These are phyloP conservation scores for Phytophthora citricola DNA, from an alignment of 352 stramenopile genomes.

Conservation along the genomic window DNA sequence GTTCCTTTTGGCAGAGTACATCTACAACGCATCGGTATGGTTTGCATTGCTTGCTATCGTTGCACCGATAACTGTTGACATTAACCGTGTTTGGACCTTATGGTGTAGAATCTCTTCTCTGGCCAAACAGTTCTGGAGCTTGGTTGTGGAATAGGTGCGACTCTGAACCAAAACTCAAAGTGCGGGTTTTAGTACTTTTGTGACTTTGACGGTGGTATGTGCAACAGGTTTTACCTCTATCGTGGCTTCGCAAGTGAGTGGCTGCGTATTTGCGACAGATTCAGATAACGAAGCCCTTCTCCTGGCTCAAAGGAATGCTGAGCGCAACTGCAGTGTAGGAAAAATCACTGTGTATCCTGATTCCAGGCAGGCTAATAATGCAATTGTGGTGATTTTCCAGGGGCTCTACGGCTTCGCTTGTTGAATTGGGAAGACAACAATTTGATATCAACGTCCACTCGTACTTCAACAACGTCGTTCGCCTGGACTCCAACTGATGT, in stretches of 20 bases:
- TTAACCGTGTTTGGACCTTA: conserved; percentile 5
- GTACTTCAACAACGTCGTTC: conserved; percentile 16
- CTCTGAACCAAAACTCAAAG: neutral
- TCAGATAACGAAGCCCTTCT: conserved; percentile 41
- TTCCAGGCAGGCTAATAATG: neutral
- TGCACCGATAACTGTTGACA: neutral
- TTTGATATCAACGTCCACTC: neutral
- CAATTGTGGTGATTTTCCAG: conserved; percentile 9
- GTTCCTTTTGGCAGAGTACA: conserved; percentile 61
- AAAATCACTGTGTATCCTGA: neutral
- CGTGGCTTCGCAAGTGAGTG: conserved; percentile 39
- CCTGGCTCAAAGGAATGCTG: conserved; percentile 46
- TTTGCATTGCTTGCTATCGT: neutral
- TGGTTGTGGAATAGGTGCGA: conserved; percentile 59
- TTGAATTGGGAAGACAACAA: conserved; percentile 14
- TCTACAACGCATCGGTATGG: conserved; percentile 36
- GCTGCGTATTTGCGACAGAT: conserved; percentile 58
- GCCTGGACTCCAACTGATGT: conserved; percentile 35
- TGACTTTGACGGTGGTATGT: neutral
- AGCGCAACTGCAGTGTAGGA: conserved; percentile 36
- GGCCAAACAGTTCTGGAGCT: conserved; percentile 54
- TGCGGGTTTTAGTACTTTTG: neutral
- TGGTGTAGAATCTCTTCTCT: conserved; percentile 35
- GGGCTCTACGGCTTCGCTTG: conserved; percentile 32
- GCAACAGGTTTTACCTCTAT: conserved; percentile 55